phyloP scores from a whole-genome alignment of 2,329 filamentous ascomycete species.

The Hypoxylon sp. region DNA sequence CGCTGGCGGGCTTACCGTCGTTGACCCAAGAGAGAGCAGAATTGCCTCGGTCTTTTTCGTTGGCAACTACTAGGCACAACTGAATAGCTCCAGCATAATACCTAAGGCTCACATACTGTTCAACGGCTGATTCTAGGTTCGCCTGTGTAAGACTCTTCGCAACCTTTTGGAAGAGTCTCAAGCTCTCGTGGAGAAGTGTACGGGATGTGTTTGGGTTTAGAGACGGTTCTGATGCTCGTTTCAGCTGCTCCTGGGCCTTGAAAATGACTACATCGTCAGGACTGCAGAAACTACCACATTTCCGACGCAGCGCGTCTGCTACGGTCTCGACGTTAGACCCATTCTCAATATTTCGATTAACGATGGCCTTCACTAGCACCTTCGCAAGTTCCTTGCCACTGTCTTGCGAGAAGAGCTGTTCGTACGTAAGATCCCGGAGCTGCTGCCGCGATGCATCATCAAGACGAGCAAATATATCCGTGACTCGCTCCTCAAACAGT shows the following conservation, averaged over 20 bases:
- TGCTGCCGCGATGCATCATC: conserved; percentile 78
- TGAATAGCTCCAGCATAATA: conserved; percentile 97
- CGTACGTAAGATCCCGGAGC: conserved; percentile 85
- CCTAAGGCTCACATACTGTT: conserved; percentile 83
- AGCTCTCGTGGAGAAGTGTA: conserved; percentile 87
- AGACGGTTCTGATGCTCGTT: conserved; percentile 85
- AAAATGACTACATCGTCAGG: conserved; percentile 98
- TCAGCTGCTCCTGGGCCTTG: conserved; percentile 96
- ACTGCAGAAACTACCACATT: conserved; percentile 97
- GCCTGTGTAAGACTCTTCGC: conserved; percentile 84
- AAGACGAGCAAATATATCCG: conserved; percentile 86
- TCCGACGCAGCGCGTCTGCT: conserved; percentile 89
- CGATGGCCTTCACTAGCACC: conserved; percentile 95
- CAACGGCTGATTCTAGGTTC: conserved; percentile 82
- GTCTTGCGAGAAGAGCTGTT: conserved; percentile 84
- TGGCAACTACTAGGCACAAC: conserved; percentile 85
- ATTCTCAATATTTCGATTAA: conserved; percentile 96
- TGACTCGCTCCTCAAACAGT: conserved; percentile 91
- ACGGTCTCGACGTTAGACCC: conserved; percentile 98
- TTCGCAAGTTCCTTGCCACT: conserved; percentile 92
- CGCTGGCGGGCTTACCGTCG: conserved; percentile 80
- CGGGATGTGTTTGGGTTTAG: conserved; percentile 82
- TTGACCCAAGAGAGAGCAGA: conserved; percentile 88
- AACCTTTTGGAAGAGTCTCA: conserved; percentile 90
- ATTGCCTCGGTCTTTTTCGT: conserved; percentile 89